Evolutionary conservation across 1,139 yeast species (phyloP), one percentile per base, ranked within the genome.

Genomic region (Pichia sp.): DNA sequence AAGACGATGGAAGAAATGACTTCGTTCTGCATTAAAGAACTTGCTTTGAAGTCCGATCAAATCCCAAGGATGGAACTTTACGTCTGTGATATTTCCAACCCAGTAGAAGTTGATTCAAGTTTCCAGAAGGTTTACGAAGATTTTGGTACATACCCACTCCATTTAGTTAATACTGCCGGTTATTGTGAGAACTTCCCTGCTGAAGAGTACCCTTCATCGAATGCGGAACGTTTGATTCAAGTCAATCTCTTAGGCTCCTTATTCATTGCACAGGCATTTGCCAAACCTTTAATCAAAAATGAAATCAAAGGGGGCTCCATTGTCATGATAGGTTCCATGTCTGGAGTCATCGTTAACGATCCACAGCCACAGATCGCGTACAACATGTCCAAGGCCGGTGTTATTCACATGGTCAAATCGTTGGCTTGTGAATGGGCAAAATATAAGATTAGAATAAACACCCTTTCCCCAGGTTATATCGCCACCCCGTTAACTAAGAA

Each of bases 311-410:
- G 73, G 37, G 95, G 90, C 21, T 83, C 93, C 10, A 72, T 85
- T 53, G 81, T 86, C 54, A 72, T 87, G 63, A 81, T 90, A 48
- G 94, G 93, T 6, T 85, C 94, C 47, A 87, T 87, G 93, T 84
- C 93, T 22, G 96, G 93, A 33, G 79, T 79, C 55, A 84, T 87
- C 59, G 91, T 85, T 54, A 87, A 87, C 67, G 79, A 81, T 53
- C 96, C 96, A 14, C 94, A 87, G 66, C 79, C 84, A 47, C 96
- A 87, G 68, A 82, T 88, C 42, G 90, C 91, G 19, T 87, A 87
- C 72, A 87, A 87, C 69, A 83, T 87, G 68, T 82, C 93, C 57
- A 87, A 87, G 70, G 94, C 96, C 20, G 96, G 93, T 46, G 88
- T 85, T 42, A 78, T 84, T 53, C 95, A 86, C 66, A 72, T 85